Conservation (phyloP, 2,329 filamentous ascomycete species). For the Orbilia blumenaviensis region DNA sequence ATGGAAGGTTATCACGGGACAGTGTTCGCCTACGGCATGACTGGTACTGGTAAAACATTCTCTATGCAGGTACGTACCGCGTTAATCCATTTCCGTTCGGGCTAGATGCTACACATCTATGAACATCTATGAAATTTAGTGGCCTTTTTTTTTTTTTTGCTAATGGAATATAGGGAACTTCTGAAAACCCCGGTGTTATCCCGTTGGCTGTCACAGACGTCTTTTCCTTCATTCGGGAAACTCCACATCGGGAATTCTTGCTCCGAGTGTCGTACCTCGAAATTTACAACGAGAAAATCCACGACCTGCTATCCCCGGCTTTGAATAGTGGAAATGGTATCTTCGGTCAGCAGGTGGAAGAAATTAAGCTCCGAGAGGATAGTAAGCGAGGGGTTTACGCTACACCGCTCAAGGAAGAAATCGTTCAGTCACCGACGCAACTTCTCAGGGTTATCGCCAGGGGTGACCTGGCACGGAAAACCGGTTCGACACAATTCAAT, state of each 20-base stretch:
- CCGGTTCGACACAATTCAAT: conserved; percentile 96
- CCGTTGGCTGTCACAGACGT: conserved; percentile 98
- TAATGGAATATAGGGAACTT: conserved; percentile 31
- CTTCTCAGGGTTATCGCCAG: conserved; percentile 92
- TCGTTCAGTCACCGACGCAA: conserved; percentile 97
- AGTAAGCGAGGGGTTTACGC: conserved; percentile 96
- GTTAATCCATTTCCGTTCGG: conserved; percentile 14
- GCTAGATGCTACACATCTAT: neutral
- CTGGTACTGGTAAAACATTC: conserved; percentile 97
- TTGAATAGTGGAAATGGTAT: conserved; percentile 62
- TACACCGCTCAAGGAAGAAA: conserved; percentile 94
- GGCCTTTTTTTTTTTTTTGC: too few species aligned
- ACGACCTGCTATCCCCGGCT: conserved; percentile 79
- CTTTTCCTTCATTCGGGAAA: conserved; percentile 98
- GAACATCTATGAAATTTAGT: too few species aligned
- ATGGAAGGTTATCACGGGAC: conserved; percentile 99
- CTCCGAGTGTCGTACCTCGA: conserved; percentile 96
- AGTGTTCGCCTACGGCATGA: conserved; percentile 99
- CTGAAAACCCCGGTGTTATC: conserved; percentile 82
- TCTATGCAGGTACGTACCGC: conserved; percentile 93
- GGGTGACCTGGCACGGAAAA: conserved; percentile 87
- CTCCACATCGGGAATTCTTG: conserved; percentile 90
- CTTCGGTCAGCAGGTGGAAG: conserved; percentile 74
- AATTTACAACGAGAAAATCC: conserved; percentile 98
- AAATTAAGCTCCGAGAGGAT: conserved; percentile 97